Evolutionary conservation across 495 filamentous ascomycete genomes (phyloP).

Genomic region (Mytilinidion resinicola): DNA sequence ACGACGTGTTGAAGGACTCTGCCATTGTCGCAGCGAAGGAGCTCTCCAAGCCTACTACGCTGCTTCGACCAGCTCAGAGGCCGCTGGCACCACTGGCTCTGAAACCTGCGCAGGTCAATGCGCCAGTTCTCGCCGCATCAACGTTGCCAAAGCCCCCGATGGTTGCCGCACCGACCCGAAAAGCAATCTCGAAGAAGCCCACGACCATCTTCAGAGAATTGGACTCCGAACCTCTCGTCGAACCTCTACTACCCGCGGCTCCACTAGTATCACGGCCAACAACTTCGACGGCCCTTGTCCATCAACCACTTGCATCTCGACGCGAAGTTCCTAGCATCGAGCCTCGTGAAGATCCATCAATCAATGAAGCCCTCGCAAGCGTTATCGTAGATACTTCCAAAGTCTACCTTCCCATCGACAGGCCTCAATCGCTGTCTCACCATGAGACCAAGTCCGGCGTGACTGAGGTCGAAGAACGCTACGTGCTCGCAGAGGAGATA

Average conservation of each 20-base stretch:
- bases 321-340: conserved; percentile 4
- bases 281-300: conserved; percentile 21
- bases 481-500: conserved; percentile 6
- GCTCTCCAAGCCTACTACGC: conserved; percentile 41
- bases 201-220: conserved; percentile 63
- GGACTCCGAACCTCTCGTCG: conserved; percentile 29
- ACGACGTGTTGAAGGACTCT: conserved; percentile 43
- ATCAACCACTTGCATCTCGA: conserved; percentile 33
- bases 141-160: conserved; percentile 10
- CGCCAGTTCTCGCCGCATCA: conserved; percentile 4
- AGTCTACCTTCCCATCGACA: not conserved
- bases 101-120: conserved; percentile 4
- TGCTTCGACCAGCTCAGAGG: conserved; percentile 61
- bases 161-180: conserved; percentile 29
- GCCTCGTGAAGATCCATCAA: conserved; percentile 35
- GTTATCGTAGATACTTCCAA: not conserved
- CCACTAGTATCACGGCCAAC: not conserved
- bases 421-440: not conserved
- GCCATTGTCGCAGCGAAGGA: conserved; percentile 34
- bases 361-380: not conserved
- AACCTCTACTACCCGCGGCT: conserved; percentile 16
- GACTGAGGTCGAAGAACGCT: conserved; percentile 1
- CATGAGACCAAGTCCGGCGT: not conserved
- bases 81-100: conserved; percentile 37
- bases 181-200: conserved; percentile 52